These are phyloP conservation scores for Gautieria morchelliformis DNA, from an alignment of 768 basidiomycete genomes.

Conservation along the genomic window DNA sequence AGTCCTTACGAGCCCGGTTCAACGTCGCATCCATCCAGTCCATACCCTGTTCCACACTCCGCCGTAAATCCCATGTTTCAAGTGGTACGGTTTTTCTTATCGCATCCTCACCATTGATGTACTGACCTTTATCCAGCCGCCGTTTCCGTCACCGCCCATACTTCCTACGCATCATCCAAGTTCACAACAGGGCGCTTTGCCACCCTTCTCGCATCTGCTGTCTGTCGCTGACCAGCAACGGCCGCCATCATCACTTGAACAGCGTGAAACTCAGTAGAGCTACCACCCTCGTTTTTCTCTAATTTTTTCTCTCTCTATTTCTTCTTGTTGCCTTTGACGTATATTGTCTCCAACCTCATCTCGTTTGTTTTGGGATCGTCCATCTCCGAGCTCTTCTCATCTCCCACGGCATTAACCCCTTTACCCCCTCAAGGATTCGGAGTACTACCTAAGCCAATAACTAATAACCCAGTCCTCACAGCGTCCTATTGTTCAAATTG, in stretches of 20 bases:
- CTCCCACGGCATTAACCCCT: slow-evolving; percentile 9
- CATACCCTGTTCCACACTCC: slow-evolving; percentile 52
- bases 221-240: slow-evolving; percentile 75
- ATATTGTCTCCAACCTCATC: slow-evolving; percentile 22
- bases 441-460: slow-evolving; percentile 3
- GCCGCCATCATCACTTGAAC: slow-evolving; percentile 7
- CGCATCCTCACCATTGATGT: not conserved
- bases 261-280: slow-evolving; percentile 9
- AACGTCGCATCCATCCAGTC: slow-evolving; percentile 47
- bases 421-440: not conserved
- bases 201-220: slow-evolving; percentile 74
- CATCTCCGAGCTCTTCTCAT: not conserved
- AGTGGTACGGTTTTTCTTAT: slow-evolving; percentile 54
- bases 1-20: slow-evolving; percentile 37
- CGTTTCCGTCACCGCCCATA: slow-evolving; percentile 35
- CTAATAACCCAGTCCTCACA: slow-evolving; percentile 1
- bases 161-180: slow-evolving; percentile 19
- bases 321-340: slow-evolving; percentile 15
- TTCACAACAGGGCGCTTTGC: slow-evolving; percentile 41
- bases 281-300: slow-evolving; percentile 13
- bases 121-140: slow-evolving; percentile 34
- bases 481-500: slow-evolving; percentile 4
- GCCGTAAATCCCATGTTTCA: slow-evolving; percentile 83
- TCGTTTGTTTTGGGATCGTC: slow-evolving; percentile 11
- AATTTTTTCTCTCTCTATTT: slow-evolving; percentile 1